Conservation (phyloP, 805 yeast species). For the Nakazawaea pomicola region DNA sequence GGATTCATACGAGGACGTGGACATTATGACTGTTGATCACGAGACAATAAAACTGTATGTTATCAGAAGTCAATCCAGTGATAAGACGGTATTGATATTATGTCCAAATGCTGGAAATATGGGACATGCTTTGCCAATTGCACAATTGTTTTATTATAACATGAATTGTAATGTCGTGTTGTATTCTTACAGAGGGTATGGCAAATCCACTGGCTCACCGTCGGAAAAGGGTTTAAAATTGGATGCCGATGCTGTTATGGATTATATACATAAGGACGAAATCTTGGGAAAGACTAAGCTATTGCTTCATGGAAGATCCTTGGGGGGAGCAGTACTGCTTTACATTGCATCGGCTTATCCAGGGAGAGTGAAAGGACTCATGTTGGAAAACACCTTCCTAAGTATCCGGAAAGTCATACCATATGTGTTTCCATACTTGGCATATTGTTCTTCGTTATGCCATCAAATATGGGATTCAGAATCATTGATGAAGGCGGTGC, state of each 20-base stretch:
- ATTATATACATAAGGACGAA: conserved; percentile 48
- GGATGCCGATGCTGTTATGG: conserved; percentile 73
- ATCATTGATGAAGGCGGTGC: conserved; percentile 43
- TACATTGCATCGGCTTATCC: conserved; percentile 65
- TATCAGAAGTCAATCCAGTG: conserved; percentile 36
- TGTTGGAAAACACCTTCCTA: conserved; percentile 84
- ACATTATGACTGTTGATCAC: conserved; percentile 64
- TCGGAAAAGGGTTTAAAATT: conserved; percentile 73
- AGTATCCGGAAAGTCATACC: conserved; percentile 68
- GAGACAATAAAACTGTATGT: conserved; percentile 61
- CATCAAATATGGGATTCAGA: conserved; percentile 86
- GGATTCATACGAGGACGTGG: conserved; percentile 53
- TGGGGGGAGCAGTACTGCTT: conserved; percentile 94
- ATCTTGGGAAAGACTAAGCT: conserved; percentile 49
- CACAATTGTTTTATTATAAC: conserved; percentile 54
- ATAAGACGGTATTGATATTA: conserved; percentile 70
- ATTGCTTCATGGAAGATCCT: conserved; percentile 78
- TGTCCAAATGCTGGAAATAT: conserved; percentile 97
- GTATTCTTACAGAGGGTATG: conserved; percentile 90
- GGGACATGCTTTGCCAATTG: conserved; percentile 84
- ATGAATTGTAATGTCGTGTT: conserved; percentile 75
- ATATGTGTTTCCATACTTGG: conserved; percentile 65
- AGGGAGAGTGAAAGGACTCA: conserved; percentile 49
- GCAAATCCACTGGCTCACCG: conserved; percentile 71
- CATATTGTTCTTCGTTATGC: conserved; percentile 53